Percentiles rank a stretch among this genome's conserved stretches.
phyloP scores from a whole-genome alignment of 805 yeast genomes.

The Teunomyces barrocoloradensis region DNA sequence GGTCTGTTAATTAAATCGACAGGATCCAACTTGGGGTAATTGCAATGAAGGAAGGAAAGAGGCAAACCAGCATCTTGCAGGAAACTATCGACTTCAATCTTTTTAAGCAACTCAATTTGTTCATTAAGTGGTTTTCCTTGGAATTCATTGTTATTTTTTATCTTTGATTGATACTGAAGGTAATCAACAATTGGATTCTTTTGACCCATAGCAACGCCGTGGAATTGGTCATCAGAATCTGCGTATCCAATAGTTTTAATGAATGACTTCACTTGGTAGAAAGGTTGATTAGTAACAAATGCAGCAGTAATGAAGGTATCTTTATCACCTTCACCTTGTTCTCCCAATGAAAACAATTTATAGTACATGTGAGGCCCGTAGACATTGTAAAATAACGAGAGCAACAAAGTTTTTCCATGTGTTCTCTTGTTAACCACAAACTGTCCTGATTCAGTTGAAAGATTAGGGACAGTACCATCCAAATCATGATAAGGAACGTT shows the following conservation, averaged over 20 bases:
- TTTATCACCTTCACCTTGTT: conserved; percentile 25
- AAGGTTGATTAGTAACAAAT: conserved; percentile 11
- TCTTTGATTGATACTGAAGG: conserved; percentile 4
- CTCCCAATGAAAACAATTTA: conserved; percentile 58
- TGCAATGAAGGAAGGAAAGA: conserved; percentile 32
- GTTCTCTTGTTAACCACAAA: conserved; percentile 54
- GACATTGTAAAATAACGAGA: conserved; percentile 63
- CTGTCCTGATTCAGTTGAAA: conserved; percentile 71
- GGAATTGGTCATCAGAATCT: conserved; percentile 18
- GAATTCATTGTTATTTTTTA: conserved; percentile 5
- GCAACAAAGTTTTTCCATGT: conserved; percentile 55
- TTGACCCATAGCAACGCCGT: conserved; percentile 31
- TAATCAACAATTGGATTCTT: conserved; percentile 12
- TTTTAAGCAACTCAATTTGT: conserved; percentile 23
- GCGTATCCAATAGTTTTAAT: conserved; percentile 32
- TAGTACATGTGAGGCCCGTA: conserved; percentile 62
- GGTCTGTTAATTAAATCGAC: conserved; percentile 19
- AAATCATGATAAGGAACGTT: conserved; percentile 57
- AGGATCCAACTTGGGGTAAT: conserved; percentile 38
- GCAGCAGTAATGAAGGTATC: conserved; percentile 21
- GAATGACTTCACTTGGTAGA: conserved; percentile 37
- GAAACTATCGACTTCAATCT: conserved; percentile 17
- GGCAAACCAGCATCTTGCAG: conserved; percentile 17
- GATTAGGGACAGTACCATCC: conserved; percentile 66
- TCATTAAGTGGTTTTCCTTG: conserved; percentile 15